Base-by-base conservation (phyloP, 129 eudicot species). In the Calendula officinalis region DNA sequence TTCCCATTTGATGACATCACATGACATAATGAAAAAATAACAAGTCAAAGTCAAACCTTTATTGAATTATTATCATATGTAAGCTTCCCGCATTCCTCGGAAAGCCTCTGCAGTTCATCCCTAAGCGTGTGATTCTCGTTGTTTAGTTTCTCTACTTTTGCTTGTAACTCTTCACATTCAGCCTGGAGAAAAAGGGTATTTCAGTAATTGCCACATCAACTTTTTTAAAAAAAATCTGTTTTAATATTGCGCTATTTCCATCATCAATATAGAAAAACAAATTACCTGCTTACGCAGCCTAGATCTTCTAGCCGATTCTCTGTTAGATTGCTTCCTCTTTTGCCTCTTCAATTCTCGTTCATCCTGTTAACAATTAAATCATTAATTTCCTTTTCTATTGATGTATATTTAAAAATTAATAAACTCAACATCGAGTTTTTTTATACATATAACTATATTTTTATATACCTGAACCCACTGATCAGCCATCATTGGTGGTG, bases 301-400 rank as follows among this genome's bases (percentile, higher is more conserved):
- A 59, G 95, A 90, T 57, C 95, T 82, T 78, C 97, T 85, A 57
- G 97, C 97, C 12, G 97, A 90, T 81, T 90, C 97, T 64, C 97
- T 63, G 41, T 90, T 90, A 52, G 97, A 90, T 77, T 83, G 95
- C 83, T 90, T 90, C 73, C 97, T 73, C 82, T 84, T 90, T 54
- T 90, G 97, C 70, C 83, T 86, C 71, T 90, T 90, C 36, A 90
- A 50, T 68, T 90, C 97, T n/a, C 97, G 86, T 52, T 90, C 97
- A 64, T 90, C 97, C 97, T 90, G 83, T 56, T 60, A 40, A 42
- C 10, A 65, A 64, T 39, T 46, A 68, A 41, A 44, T 13, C 0
- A 6, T 39, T 38, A 39, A n/a, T 64, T 22, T 22, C 30, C 30
- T 22, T 22, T 22, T 1, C 30, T 8, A 22, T 32, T 60, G 8